Base-by-base conservation (phyloP, 2,329 filamentous ascomycete species). In the Scolecobasidium constrictum region DNA sequence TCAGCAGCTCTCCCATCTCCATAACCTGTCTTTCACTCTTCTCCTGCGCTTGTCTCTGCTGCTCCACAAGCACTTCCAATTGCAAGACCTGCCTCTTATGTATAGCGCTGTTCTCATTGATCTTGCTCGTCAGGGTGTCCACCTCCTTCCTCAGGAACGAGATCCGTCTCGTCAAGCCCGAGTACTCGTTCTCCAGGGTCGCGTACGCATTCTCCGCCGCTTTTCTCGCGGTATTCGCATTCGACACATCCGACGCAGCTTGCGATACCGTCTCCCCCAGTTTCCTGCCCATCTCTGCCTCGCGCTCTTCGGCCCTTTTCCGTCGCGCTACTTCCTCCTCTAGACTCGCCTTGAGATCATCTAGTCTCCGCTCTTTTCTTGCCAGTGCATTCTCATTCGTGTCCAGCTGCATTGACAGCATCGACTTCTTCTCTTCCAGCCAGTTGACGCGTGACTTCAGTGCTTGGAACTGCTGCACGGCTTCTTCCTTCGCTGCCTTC, bases 321-420 rank as follows among this genome's bases (percentile, higher is more conserved):
- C 79, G 68, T 47, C 75, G 73, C 50, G 71, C 68, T 58, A 73
- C 75, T 61, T 84, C 80, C 3, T 67, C 57, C 31, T 78, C 75
- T 26, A 84, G 65, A n/a, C 74, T 66, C 7, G 68, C 64, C 49
- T 78, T 75, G 43, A 84, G 57, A 20, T 75, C 72, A 51, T 81
- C 78, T 23, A 85, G 76, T 55, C 83, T 80, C 5, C 81, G 73
- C 53, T 86, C 81, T 53, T 82, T 81, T 47, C 81, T 69, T 39
- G 73, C 71, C 16, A 85, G 65, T 11, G 83, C 62, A 7, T 75
- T 76, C 58, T 81, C 80, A 49, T 78, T 81, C 42, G 84, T 74
- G 51, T 71, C 77, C 44, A 77, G 76, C 53, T 82, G 77, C 42
- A 83, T 69, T 46, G 80, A 62, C 7, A 75, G 69, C 47, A 72